Conservation (phyloP, 768 basidiomycete genomes). For the Suillus cothurnatus region DNA sequence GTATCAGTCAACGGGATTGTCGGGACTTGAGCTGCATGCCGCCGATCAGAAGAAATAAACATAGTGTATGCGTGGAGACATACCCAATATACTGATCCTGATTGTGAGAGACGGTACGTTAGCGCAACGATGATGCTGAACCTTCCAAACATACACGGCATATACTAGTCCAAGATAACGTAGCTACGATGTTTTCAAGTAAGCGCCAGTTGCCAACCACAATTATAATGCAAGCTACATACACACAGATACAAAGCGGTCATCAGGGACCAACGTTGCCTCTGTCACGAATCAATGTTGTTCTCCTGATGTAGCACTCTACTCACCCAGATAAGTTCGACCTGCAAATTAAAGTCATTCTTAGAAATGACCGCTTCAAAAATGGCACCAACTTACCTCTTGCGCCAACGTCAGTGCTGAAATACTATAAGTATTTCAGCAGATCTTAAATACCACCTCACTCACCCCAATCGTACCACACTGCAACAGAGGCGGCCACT, state of each 20-base stretch:
- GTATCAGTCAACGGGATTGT: background rate
- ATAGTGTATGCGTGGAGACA: background rate
- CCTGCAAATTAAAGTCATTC: background rate
- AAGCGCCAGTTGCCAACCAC: background rate
- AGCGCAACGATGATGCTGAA: background rate
- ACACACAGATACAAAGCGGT: background rate
- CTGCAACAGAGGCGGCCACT: no score
- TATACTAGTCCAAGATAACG: background rate
- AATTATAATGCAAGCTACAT: background rate
- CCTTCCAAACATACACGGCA: background rate
- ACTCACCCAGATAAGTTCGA: background rate
- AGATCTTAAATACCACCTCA: background rate
- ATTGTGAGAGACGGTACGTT: background rate
- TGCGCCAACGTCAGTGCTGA: background rate
- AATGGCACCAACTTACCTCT: background rate
- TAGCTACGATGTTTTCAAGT: background rate
- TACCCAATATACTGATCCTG: background rate
- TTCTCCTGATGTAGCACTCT: background rate
- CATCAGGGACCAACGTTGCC: background rate
- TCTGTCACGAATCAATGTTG: background rate
- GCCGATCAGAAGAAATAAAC: background rate
- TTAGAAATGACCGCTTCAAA: background rate
- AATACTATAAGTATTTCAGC: background rate
- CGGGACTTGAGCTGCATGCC: background rate
- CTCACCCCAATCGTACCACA: slow-evolving; percentile 1